phyloP scores from a whole-genome alignment of 2,329 filamentous ascomycete species.

The Didymella keratinophila region DNA sequence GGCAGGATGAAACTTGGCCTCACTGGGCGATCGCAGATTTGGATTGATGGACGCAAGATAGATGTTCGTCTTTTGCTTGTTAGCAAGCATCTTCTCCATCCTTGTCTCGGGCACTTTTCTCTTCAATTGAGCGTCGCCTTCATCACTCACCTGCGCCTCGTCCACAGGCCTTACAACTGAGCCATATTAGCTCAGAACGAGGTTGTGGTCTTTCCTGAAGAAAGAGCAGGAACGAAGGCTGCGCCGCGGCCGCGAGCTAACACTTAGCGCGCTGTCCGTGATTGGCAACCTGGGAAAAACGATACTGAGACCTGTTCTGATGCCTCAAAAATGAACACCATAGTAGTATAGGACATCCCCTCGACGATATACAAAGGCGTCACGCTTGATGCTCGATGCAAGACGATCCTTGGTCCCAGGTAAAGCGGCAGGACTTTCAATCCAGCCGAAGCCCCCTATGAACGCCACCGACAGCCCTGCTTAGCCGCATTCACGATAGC shows the following conservation, averaged over 20 bases:
- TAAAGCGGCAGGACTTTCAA: background rate
- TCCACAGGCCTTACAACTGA: background rate
- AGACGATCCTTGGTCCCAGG: background rate
- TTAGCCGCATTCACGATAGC: background rate
- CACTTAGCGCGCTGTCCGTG: background rate
- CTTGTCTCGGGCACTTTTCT: background rate
- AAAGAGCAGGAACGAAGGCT: background rate
- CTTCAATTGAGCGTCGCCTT: background rate
- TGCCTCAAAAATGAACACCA: background rate
- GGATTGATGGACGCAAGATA: slow-evolving; percentile 1
- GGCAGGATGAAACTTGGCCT: slow-evolving; percentile 38
- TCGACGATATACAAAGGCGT: background rate
- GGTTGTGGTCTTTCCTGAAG: background rate
- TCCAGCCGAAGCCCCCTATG: background rate
- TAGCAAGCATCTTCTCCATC: background rate
- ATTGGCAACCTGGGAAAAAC: background rate
- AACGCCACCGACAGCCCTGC: background rate
- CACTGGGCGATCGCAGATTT: slow-evolving; percentile 31
- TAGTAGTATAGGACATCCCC: background rate
- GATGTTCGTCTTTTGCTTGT: background rate
- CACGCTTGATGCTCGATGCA: background rate
- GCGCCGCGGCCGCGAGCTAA: background rate
- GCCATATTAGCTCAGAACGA: background rate
- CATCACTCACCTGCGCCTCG: background rate
- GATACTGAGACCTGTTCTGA: too few relatives aligned